Evolutionary conservation across 805 yeast genomes (phyloP).

Genomic region (Candida nanaspora): DNA sequence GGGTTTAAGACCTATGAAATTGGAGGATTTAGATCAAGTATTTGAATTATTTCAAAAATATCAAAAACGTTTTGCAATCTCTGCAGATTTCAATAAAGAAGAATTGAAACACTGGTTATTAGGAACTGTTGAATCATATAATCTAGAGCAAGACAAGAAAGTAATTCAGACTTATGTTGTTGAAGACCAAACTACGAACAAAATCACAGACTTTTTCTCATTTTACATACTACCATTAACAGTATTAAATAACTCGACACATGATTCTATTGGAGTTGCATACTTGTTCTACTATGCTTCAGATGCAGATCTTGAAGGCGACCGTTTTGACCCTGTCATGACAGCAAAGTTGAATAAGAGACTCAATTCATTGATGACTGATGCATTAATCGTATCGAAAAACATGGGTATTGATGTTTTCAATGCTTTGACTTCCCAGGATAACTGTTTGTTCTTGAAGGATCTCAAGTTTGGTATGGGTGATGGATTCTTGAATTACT

Average conservation of each 20-base stretch:
- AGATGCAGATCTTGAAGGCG: constrained; percentile 42
- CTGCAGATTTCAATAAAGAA: constrained; percentile 55
- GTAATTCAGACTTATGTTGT: constrained; percentile 79
- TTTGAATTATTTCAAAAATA: constrained; percentile 50
- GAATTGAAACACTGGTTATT: constrained; percentile 81
- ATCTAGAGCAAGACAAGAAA: constrained; percentile 23
- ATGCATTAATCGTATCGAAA: constrained; percentile 73
- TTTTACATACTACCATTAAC: constrained; percentile 86
- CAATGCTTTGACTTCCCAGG: constrained; percentile 88
- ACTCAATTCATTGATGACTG: constrained; percentile 53
- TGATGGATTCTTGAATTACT: constrained; percentile 87
- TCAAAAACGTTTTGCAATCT: constrained; percentile 64
- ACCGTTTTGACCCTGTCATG: constrained; percentile 30
- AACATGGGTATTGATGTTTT: constrained; percentile 74
- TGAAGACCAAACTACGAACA: constrained; percentile 44
- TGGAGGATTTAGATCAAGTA: constrained; percentile 60
- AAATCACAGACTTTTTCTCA: constrained; percentile 82
- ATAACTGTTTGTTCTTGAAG: constrained; percentile 75
- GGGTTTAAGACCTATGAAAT: constrained; percentile 54
- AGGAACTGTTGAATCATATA: constrained; percentile 31
- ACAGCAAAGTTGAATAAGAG: constrained; percentile 46
- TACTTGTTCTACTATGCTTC: constrained; percentile 88
- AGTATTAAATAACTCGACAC: constrained; percentile 58
- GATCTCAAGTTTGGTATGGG: constrained; percentile 87
- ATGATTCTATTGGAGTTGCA: constrained; percentile 73